Conservation (phyloP, 148 eudicot species). For the Silene uniflora region DNA sequence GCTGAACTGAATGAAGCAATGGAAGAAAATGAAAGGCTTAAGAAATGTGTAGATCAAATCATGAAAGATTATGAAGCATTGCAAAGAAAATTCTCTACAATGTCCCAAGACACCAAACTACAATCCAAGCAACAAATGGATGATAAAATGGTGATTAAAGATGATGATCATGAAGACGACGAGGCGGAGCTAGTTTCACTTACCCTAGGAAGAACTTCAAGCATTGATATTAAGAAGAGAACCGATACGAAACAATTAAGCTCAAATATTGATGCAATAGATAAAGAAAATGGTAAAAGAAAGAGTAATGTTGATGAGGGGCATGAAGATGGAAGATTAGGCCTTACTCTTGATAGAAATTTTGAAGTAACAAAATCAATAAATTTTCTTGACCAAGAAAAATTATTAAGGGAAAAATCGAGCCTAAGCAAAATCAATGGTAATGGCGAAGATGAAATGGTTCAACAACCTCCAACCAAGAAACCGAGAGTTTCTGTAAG, state of each 20-base stretch:
- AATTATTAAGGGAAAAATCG: slow-evolving; percentile 17
- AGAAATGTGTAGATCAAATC: slow-evolving; percentile 39
- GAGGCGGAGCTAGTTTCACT: slow-evolving; percentile 52
- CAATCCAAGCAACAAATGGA: slow-evolving; percentile 19
- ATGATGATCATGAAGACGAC: slow-evolving; percentile 20
- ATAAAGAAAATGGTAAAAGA: not conserved
- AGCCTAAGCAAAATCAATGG: slow-evolving; percentile 38
- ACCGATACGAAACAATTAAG: not conserved
- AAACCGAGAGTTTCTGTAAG: slow-evolving; percentile 86
- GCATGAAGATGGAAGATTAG: slow-evolving; percentile 33
- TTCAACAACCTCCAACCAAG: slow-evolving; percentile 64
- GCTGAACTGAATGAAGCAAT: slow-evolving; percentile 68
- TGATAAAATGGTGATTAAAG: not conserved
- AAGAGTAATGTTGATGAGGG: not conserved
- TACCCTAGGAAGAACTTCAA: slow-evolving; percentile 61
- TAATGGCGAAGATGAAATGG: slow-evolving; percentile 54
- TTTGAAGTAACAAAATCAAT: slow-evolving; percentile 24
- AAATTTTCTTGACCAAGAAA: not conserved
- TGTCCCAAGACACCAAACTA: slow-evolving; percentile 25
- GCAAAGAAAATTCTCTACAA: slow-evolving; percentile 46
- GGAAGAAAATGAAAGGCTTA: slow-evolving; percentile 77
- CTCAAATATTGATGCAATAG: not conserved
- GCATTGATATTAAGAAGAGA: slow-evolving; percentile 31
- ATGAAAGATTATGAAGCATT: slow-evolving; percentile 63
- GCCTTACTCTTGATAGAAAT: slow-evolving; percentile 49